Conservation (phyloP, 73 alveolate genomes). For the Paramecium sonneborni region DNA sequence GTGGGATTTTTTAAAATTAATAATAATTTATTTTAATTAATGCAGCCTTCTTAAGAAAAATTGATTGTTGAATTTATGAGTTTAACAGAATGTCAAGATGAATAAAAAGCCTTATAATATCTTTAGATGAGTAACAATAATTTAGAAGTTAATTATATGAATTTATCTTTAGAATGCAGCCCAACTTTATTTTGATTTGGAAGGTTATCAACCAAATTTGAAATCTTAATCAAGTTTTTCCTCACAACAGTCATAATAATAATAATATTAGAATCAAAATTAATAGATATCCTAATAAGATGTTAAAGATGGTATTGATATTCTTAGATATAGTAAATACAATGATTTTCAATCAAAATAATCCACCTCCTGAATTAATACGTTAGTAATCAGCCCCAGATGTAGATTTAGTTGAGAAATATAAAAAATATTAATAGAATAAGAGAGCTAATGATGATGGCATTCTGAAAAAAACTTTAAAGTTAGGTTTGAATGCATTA, state of each 20-base stretch:
- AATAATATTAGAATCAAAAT: background rate
- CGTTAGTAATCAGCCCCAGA: conserved; percentile 15
- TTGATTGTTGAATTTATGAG: background rate
- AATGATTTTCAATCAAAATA: background rate
- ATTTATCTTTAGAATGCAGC: background rate
- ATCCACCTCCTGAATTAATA: conserved; percentile 21
- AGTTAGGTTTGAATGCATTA: background rate
- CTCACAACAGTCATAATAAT: background rate
- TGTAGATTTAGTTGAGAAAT: background rate
- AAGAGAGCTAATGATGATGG: conserved; percentile 1
- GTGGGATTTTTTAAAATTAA: background rate
- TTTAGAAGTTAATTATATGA: background rate
- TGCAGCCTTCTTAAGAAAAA: background rate
- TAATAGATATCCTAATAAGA: background rate
- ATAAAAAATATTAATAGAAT: background rate
- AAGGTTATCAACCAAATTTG: background rate
- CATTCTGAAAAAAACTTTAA: background rate
- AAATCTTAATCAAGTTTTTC: background rate
- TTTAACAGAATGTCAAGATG: conserved; percentile 8
- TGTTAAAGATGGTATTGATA: background rate
- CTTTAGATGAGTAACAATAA: background rate
- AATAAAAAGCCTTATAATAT: background rate
- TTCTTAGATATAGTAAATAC: conserved; percentile 35
- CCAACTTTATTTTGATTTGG: background rate
- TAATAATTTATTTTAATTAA: background rate